Evolutionary conservation across 768 basidiomycete genomes (phyloP).

Genomic region (Piloderma croceum): DNA sequence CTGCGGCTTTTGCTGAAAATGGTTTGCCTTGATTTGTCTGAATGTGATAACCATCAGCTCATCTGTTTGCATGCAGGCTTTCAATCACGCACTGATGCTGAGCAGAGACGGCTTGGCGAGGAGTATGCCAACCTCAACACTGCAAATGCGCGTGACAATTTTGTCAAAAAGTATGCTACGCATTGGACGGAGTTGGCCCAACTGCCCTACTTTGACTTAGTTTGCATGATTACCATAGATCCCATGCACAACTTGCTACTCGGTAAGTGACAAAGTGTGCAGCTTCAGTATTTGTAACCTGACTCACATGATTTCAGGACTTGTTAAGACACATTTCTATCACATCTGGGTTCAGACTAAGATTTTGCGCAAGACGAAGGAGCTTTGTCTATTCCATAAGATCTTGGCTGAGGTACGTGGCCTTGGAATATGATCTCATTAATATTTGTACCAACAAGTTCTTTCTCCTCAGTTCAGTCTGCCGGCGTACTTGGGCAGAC

Average conservation of each 20-base stretch:
- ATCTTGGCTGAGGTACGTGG: background rate
- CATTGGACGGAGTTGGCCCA: slow-evolving; percentile 21
- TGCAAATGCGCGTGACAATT: slow-evolving; percentile 8
- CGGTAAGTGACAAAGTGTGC: slow-evolving; percentile 10
- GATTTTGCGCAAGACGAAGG: slow-evolving; percentile 16
- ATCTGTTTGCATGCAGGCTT: too few relatives aligned
- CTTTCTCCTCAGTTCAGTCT: slow-evolving; percentile 8
- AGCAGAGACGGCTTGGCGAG: slow-evolving; percentile 10
- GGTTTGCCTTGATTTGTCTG: too few relatives aligned
- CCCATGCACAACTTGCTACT: slow-evolving; percentile 31
- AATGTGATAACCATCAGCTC: too few relatives aligned
- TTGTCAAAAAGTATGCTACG: slow-evolving; percentile 11
- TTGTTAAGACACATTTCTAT: slow-evolving; percentile 23
- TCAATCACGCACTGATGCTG: slow-evolving; percentile 6
- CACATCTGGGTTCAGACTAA: slow-evolving; percentile 24
- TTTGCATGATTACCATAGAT: slow-evolving; percentile 23
- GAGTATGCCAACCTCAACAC: slow-evolving; percentile 5
- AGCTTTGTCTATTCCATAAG: slow-evolving; percentile 2
- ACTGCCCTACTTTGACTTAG: slow-evolving; percentile 26
- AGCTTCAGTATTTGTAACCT: slow-evolving; percentile 1
- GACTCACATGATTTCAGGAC: slow-evolving; percentile 5
- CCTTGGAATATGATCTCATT: slow-evolving; percentile 7
- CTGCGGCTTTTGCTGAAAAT: slow-evolving; percentile 15
- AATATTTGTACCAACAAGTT: background rate
- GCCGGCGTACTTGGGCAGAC: slow-evolving; percentile 9